These are phyloP conservation scores for Abortiporus biennis DNA, from an alignment of 1,284 basidiomycete genomes.

Conservation along the genomic window DNA sequence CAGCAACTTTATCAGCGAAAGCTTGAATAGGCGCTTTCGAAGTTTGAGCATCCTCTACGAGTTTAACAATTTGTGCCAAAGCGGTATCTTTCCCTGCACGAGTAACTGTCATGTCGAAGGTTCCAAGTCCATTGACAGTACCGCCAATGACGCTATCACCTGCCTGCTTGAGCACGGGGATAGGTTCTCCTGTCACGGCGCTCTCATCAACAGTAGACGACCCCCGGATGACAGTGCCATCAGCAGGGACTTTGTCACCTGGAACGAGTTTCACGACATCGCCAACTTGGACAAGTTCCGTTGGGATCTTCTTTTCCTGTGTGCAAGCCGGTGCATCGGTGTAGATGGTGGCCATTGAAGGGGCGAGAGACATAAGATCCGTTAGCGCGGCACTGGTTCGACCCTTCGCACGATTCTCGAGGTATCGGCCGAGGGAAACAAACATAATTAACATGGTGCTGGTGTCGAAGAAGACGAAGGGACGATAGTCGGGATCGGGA, in stretches of 20 bases:
- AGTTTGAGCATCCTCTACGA: slow-evolving; percentile 98
- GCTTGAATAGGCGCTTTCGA: slow-evolving; percentile 97
- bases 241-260: slow-evolving; percentile 95
- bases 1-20: slow-evolving; percentile 93
- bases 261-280: slow-evolving; percentile 94
- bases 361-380: slow-evolving; percentile 91
- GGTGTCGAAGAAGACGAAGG: slow-evolving; percentile 96
- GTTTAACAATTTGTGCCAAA: slow-evolving; percentile 91
- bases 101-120: slow-evolving; percentile 93
- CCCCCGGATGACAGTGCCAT: slow-evolving; percentile 86
- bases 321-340: slow-evolving; percentile 75
- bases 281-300: slow-evolving; percentile 92
- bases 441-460: slow-evolving; percentile 99
- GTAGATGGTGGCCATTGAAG: slow-evolving; percentile 94
- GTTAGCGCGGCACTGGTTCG: slow-evolving; percentile 95
- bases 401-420: slow-evolving; percentile 97
- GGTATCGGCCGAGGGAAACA: slow-evolving; percentile 90
- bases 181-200: slow-evolving; percentile 95
- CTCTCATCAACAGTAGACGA: slow-evolving; percentile 92
- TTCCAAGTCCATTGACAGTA: slow-evolving; percentile 94
- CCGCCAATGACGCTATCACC: slow-evolving; percentile 92
- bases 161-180: slow-evolving; percentile 79
- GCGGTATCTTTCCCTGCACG: slow-evolving; percentile 96
- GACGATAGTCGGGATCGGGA: slow-evolving; percentile 60
- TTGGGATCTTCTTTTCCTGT: slow-evolving; percentile 85